Percentiles rank a stretch among this genome's conserved stretches.
These are phyloP conservation scores for Yarrowia hollandica DNA, from an alignment of 805 yeast genomes.

Conservation along the genomic window DNA sequence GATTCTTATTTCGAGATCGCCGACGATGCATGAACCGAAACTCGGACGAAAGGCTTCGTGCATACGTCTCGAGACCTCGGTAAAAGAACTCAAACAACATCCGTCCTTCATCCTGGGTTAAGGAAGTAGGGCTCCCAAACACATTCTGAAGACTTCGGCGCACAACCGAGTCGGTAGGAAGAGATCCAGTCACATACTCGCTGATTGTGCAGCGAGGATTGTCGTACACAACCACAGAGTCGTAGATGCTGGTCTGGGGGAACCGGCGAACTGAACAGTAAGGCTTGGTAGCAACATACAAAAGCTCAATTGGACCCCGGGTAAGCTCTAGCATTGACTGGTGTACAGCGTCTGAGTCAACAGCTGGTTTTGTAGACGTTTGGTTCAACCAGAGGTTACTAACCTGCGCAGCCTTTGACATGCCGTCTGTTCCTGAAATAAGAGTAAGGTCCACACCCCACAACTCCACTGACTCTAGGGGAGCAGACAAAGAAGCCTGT, in stretches of 20 bases:
- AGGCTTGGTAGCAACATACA: slow-evolving; percentile 15
- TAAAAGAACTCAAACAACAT: slow-evolving; percentile 2
- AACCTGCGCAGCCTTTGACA: slow-evolving; percentile 12
- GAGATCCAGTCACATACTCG: slow-evolving; percentile 14
- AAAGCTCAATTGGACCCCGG: slow-evolving; percentile 19
- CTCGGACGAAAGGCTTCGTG: slow-evolving; percentile 1
- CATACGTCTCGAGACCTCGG: neutral
- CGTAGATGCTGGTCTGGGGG: slow-evolving; percentile 17
- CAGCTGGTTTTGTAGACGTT: neutral
- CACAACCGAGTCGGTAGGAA: neutral
- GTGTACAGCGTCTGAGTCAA: neutral
- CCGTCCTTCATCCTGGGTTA: neutral
- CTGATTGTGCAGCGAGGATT: slow-evolving; percentile 12
- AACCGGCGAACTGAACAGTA: slow-evolving; percentile 11
- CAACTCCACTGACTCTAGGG: slow-evolving; percentile 1
- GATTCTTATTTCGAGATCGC: neutral
- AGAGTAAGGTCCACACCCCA: slow-evolving; percentile 24
- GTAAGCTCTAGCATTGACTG: slow-evolving; percentile 23
- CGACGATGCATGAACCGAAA: neutral
- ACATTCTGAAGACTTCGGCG: slow-evolving; percentile 19
- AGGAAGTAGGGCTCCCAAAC: neutral
- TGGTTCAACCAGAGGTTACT: slow-evolving; percentile 4
- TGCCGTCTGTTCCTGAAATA: neutral
- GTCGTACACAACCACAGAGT: slow-evolving; percentile 18
- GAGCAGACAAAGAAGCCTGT: neutral